Base-by-base conservation (phyloP, 352 stramenopile genomes). In the Blastocystis sp. region DNA sequence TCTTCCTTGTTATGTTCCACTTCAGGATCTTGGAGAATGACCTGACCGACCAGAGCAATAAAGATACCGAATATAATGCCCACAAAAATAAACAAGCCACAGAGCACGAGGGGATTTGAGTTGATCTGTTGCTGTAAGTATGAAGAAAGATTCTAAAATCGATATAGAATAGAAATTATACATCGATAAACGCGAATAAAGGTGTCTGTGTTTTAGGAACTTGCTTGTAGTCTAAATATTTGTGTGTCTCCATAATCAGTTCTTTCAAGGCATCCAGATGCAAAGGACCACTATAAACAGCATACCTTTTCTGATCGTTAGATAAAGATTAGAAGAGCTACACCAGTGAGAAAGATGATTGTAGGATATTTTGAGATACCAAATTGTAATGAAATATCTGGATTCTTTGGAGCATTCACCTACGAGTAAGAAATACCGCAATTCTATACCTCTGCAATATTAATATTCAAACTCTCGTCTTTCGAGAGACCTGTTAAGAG, bases 221-320 rank as follows among this genome's bases (percentile, higher is more conserved):
- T 8, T 24, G 24, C 7, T 81, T 63, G 20, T 24, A 34, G 20
- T 81, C 24, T 11, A 59, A 9, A 66, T 66, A 81, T 11, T 81
- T 81, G 70, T 81, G 50, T 37, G 70, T 81, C 70, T 81, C 70
- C 11, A 8, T 50, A 47, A 63, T 26, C 18, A 81, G 56, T 39
- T 81, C 70, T 37, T 47, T n/a, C 9, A 81, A 37, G 7, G 70
- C 70, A n/a, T 81, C 39, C 7, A 39, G n/a, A 59, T 81, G 70
- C 41, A 34, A 30, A 16, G 70, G 47, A n/a, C 70, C 70, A 24
- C 65, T 26, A 37, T 81, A 81, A 11, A 41, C 56, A 41, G 56
- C 47, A 37, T 64, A 81, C 39, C 65, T 62, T 41, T 63, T 81
- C 70, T 81, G 65, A 11, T 18, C 9, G 39, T 24, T n/a, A 63